phyloP scores from a whole-genome alignment of 129 eudicot genomes.

The Erigeron canadensis region DNA sequence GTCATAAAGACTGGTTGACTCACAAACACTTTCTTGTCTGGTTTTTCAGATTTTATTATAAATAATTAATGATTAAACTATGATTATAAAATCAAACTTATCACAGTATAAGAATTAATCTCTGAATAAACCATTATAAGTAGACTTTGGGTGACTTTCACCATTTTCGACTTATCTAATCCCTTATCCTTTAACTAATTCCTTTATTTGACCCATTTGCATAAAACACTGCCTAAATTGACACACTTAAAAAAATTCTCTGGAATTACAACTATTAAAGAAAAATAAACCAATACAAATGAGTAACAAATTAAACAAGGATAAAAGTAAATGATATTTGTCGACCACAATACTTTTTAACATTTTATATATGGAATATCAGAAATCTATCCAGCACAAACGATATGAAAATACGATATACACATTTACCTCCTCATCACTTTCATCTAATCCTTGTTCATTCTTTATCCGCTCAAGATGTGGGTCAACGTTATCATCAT shows the following conservation, averaged over 20 bases:
- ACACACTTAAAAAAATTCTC: not conserved
- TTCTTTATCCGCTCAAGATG: slow-evolving; percentile 82
- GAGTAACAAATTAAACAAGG: no score
- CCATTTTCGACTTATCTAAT: not conserved
- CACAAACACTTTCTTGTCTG: not conserved
- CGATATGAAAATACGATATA: not conserved
- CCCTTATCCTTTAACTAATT: not conserved
- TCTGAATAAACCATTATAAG: not conserved
- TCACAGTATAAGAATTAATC: not conserved
- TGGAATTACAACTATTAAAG: not conserved
- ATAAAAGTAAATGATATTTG: not conserved
- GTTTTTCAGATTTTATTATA: not conserved
- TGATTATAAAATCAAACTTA: not conserved
- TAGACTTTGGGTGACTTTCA: not conserved
- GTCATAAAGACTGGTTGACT: not conserved
- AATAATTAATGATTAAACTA: not conserved
- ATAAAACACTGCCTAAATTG: not conserved
- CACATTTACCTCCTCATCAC: slow-evolving; percentile 80
- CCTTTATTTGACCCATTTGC: not conserved
- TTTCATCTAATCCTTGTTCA: slow-evolving; percentile 73
- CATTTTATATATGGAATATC: not conserved
- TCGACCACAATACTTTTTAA: not conserved
- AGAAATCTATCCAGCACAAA: not conserved
- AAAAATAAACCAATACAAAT: not conserved
- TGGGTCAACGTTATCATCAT: slow-evolving; percentile 84